Evolutionary conservation across 768 basidiomycete species (phyloP).

Genomic region (Leccinum rimulosum): DNA sequence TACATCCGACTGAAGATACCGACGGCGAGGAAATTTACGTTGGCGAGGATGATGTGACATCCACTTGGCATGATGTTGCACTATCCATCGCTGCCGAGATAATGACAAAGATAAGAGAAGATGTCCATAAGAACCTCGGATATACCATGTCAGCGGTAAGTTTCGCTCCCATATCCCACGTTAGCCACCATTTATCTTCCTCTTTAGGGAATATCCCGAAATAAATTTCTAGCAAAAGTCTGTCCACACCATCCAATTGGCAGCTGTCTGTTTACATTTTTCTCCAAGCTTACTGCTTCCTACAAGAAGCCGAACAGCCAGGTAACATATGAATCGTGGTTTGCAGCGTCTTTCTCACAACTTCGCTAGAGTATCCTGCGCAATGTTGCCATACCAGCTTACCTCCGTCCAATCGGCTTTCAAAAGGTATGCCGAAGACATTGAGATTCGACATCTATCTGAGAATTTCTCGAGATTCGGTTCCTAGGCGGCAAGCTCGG

Average conservation of each 20-base stretch:
- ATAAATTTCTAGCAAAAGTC: constrained; percentile 95
- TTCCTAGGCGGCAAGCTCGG: constrained; percentile 96
- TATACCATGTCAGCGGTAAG: constrained; percentile 93
- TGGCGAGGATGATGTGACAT: constrained; percentile 31
- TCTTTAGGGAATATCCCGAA: constrained; percentile 79
- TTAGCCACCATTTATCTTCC: neutral
- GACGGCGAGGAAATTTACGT: constrained; percentile 11
- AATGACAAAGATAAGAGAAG: constrained; percentile 70
- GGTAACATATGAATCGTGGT: constrained; percentile 37
- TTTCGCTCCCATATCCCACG: constrained; percentile 5
- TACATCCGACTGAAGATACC: constrained; percentile 35
- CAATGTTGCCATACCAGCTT: constrained; percentile 78
- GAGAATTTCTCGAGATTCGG: constrained; percentile 60
- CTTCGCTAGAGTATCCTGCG: constrained; percentile 72
- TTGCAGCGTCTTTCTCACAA: constrained; percentile 1
- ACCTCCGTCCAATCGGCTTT: constrained; percentile 82
- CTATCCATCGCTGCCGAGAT: constrained; percentile 85
- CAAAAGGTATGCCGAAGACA: constrained; percentile 57
- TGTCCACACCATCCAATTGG: constrained; percentile 6
- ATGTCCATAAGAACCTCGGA: constrained; percentile 67
- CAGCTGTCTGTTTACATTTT: neutral
- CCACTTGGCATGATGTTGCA: constrained; percentile 91
- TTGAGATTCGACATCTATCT: neutral
- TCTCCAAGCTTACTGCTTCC: constrained; percentile 73
- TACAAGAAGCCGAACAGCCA: constrained; percentile 90